Base-by-base conservation (phyloP, 495 filamentous ascomycete species). In the Annulohypoxylon nitens region DNA sequence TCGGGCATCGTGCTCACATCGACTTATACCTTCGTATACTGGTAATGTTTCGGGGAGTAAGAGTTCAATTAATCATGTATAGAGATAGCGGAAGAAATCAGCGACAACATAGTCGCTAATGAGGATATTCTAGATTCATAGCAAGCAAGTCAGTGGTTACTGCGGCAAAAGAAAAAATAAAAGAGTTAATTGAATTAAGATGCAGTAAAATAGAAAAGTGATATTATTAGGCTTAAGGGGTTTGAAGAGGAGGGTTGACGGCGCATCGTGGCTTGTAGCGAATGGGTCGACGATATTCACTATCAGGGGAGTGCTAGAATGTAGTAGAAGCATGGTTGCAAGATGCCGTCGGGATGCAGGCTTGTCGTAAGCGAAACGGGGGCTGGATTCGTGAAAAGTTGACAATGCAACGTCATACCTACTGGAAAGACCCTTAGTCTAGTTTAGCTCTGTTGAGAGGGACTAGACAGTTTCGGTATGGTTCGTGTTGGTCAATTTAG, bases 341-440 rank as follows among this genome's bases (percentile, higher is more conserved):
- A 55, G 61, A 58, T 70, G 62, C 58, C 18, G 57, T 64, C 67
- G 11, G 55, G 59, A 45, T 75, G 67, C 67, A 75, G 59, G 61
- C 39, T 30, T 67, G 37, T 58, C 20, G 64, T 74, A 68, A 62
- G 63, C 72, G 26, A 71, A 71, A 75, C 50, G 47, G 72, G 66
- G 67, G 67, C 66, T 70, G 71, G 71, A 33, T 34, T 66, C 18
- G 12, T 66, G 57, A 65, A 70, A 62, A 64, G 48, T 54, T 2
- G 33, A 59, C 18, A 30, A 75, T 75, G 72, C 60, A 75, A 75
- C 72, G 72, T 75, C 72, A 75, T 75, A 75, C 72, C 67, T 75
- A 63, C 66, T 33, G 64, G 41, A 50, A 55, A 54, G 26, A 36
- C n/a, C 34, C 57, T 43, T 23, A 8, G 54, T 25, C 34, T 36